Evolutionary conservation across 495 filamentous ascomycete species (phyloP), one percentile per base, ranked within the genome.

Genomic region (Annulohypoxylon bovei): DNA sequence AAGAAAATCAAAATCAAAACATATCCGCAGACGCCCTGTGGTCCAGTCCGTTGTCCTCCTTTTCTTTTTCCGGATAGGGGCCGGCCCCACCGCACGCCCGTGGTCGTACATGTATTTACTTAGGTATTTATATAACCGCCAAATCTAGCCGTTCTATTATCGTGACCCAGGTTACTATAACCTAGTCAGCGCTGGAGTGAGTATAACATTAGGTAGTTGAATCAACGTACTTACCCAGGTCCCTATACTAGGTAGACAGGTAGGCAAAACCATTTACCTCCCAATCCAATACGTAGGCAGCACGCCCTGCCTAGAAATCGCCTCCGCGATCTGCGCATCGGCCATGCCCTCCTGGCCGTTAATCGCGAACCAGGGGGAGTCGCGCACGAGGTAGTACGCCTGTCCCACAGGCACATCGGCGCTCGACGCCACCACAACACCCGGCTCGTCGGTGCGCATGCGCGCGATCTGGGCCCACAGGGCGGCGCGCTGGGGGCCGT

Each of bases 271-370:
- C 1, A 14, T 52, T 66, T 32, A 77, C 32, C 75, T 54, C 20
- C 75, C 75, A 27, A 75, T 67, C 75, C 75, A 77, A 30, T 75
- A 75, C 9, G 67, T 63, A 11, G 75, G 72, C 7, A 70, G 65
- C 1, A 73, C 37, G 6, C 65, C 72, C 46, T 77, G 75, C 16
- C 69, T 62, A 11, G 57, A 25, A 27, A 75, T 75, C 0, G 75
- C 72, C 62, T 75, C 75, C 4, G 73, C 72, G 28, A 77, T 69
- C 49, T 73, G 69, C n/a, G 61, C 49, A 6, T 75, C 75, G 16
- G 64, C 71, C 73, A 77, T 77, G 58, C 57, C 54, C 57, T 75
- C 75, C 55, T 75, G 73, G 1, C 70, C 70, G 25, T 77, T 77
- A 42, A 75, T 70, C 20, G 70, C 72, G 39, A 64, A 77, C 72